Conservation (phyloP, 257 asterid genomes). For the Solanum pennellii region DNA sequence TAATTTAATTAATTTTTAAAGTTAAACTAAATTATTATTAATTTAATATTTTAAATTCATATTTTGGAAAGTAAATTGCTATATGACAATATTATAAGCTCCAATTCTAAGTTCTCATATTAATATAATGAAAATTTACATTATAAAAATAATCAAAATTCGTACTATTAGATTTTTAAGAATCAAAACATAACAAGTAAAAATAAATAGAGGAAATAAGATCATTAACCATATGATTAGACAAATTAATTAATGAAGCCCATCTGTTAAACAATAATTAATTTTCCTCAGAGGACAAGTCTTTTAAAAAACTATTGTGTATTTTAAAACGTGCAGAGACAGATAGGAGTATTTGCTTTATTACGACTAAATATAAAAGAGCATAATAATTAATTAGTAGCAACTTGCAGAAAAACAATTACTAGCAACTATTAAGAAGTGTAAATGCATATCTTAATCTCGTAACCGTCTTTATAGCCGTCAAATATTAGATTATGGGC, state of each 20-base stretch:
- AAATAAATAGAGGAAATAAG: neutral
- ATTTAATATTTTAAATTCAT: neutral
- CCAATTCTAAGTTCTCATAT: neutral
- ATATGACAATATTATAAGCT: neutral
- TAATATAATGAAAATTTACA: neutral
- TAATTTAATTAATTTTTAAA: neutral
- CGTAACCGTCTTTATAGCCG: neutral
- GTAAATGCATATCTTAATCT: neutral
- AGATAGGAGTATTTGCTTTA: neutral
- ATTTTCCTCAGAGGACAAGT: neutral
- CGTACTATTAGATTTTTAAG: accelerated
- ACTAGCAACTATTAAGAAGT: neutral
- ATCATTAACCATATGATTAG: constrained; percentile 1
- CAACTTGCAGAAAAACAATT: neutral
- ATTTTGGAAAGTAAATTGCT: neutral
- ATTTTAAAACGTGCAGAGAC: neutral
- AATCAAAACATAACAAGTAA: neutral
- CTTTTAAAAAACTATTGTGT: neutral
- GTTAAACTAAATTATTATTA: neutral
- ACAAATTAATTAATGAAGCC: constrained; percentile 7
- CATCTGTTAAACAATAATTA: constrained; percentile 28
- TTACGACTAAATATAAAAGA: neutral
- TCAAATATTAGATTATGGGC: neutral
- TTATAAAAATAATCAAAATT: neutral
- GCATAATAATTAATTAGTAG: neutral